Evolutionary conservation across 345 rosid genomes (phyloP).

Genomic region (Melastoma malabathricum): DNA sequence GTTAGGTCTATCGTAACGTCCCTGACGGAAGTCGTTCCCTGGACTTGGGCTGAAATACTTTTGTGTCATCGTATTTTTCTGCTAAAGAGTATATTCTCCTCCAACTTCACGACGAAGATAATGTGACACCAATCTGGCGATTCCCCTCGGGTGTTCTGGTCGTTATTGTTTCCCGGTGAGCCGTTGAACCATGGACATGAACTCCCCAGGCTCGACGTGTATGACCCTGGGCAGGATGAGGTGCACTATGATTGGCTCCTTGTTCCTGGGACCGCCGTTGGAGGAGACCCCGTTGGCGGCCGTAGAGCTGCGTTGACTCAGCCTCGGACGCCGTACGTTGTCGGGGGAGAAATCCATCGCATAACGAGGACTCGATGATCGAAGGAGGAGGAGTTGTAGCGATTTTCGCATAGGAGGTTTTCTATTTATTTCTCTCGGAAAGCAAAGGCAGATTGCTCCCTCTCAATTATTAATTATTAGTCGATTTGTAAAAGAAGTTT

Average conservation of each 20-base stretch:
- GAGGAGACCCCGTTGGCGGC: conserved; percentile 10
- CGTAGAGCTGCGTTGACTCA: too few species aligned
- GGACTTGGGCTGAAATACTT: not conserved
- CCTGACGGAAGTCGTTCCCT: not conserved
- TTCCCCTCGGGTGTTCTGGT: not conserved
- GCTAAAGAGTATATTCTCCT: not conserved
- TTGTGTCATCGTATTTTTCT: too few species aligned
- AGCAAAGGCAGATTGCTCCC: too few species aligned
- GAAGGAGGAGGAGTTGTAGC: too few species aligned
- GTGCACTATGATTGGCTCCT: conserved; percentile 21
- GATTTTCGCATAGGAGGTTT: too few species aligned
- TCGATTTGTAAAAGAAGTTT: too few species aligned
- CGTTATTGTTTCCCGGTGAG: conserved; percentile 29
- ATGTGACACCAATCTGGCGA: not conserved
- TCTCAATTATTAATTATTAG: too few species aligned
- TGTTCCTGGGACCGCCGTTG: not conserved
- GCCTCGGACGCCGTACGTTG: too few species aligned
- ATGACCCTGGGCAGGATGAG: conserved; percentile 34
- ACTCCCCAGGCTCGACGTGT: conserved; percentile 27
- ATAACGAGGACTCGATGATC: too few species aligned
- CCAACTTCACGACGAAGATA: not conserved
- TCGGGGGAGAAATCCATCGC: too few species aligned
- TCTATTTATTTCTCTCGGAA: too few species aligned
- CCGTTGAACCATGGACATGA: conserved; percentile 33
- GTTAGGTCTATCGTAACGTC: conserved; percentile 1